phyloP scores from a whole-genome alignment of 2,329 filamentous ascomycete species.

The Dryadomyces quercus-mongolicae region DNA sequence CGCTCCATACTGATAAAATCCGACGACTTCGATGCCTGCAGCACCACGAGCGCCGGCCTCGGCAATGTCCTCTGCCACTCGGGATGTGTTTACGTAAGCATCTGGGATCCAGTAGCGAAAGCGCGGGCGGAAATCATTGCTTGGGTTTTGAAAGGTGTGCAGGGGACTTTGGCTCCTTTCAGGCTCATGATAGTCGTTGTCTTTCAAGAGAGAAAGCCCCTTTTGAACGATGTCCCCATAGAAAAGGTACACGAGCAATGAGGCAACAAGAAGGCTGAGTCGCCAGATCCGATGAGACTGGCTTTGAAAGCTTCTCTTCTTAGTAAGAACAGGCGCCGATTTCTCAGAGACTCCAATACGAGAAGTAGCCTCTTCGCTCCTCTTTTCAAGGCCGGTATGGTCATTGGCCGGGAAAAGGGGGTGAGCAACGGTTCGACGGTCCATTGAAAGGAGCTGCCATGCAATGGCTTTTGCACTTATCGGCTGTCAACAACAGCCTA shows the following conservation, averaged over 20 bases:
- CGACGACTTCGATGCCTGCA: constrained; percentile 25
- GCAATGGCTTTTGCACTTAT: too few species aligned
- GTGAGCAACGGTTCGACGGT: too few species aligned
- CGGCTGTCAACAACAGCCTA: too few species aligned
- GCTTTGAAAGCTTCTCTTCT: too few species aligned
- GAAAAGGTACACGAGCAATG: background rate
- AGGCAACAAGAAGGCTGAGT: background rate
- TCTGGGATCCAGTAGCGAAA: constrained; percentile 9
- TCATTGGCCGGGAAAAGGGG: too few species aligned
- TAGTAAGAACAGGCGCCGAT: too few species aligned
- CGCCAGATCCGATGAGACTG: background rate
- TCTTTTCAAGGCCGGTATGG: too few species aligned
- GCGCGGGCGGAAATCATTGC: background rate
- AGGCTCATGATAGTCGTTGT: background rate
- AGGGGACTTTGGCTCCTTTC: background rate
- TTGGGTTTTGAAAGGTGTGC: background rate
- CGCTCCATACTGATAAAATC: constrained; percentile 25
- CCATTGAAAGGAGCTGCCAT: too few species aligned
- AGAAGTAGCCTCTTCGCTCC: too few species aligned
- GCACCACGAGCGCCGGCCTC: constrained; percentile 19
- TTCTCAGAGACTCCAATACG: too few species aligned
- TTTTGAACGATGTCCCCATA: background rate
- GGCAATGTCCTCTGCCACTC: constrained; percentile 20
- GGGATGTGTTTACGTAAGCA: constrained; percentile 2
- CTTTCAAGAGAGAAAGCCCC: background rate